phyloP scores from a whole-genome alignment of 306 rosid genomes.

The Vicia villosa region DNA sequence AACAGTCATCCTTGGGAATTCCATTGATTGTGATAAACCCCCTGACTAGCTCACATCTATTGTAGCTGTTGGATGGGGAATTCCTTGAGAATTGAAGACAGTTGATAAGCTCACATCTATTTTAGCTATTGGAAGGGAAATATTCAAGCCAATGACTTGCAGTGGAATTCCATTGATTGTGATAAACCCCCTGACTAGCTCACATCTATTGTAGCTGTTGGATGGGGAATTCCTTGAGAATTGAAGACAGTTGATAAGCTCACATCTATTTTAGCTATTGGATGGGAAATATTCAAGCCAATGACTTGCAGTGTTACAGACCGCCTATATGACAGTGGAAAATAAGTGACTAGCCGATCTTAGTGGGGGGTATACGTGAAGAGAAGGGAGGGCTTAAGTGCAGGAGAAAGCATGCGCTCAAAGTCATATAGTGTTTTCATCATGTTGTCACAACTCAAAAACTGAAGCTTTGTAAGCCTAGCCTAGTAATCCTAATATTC shows the following conservation, averaged over 20 bases:
- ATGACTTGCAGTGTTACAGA: neutral
- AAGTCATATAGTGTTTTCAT: neutral
- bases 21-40: conserved; percentile 25
- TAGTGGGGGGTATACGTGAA: neutral
- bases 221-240: no score
- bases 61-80: no score
- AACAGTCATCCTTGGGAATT: conserved; percentile 10
- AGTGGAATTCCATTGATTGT: conserved; percentile 22
- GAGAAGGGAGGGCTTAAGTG: neutral
- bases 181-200: conserved; percentile 16
- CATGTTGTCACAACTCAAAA: neutral
- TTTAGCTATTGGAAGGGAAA: neutral
- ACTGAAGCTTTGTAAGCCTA: neutral
- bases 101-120: neutral
- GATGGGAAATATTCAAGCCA: neutral
- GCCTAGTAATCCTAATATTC: neutral
- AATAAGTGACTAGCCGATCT: neutral
- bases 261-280: neutral
- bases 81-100: neutral
- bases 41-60: no score
- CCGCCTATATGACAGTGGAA: neutral
- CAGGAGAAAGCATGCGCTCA: neutral
- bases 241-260: neutral
- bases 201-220: no score
- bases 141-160: neutral